A percentile compares a stretch with the other conserved stretches of the same genome.
phyloP scores from a whole-genome alignment of 106 monocot species.

The Apostasia ramifera region DNA sequence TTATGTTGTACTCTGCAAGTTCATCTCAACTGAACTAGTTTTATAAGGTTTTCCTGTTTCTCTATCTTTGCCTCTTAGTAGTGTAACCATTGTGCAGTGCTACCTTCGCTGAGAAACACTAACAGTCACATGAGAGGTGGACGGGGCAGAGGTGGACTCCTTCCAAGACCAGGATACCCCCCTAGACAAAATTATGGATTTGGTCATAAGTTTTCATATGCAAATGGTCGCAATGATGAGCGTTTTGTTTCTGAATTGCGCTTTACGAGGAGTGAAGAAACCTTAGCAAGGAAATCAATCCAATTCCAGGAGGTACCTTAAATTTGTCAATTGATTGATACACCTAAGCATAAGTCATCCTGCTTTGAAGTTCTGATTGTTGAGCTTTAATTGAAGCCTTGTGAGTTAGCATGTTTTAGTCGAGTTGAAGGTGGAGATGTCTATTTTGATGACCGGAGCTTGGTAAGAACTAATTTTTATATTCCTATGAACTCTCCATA shows the following conservation, averaged over 20 bases:
- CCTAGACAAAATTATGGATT: slow-evolving; percentile 67
- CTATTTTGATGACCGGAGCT: slow-evolving; percentile 83
- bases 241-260: slow-evolving; percentile 89
- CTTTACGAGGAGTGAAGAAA: slow-evolving; percentile 95
- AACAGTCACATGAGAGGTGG: slow-evolving; percentile 67
- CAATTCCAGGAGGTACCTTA: slow-evolving; percentile 73
- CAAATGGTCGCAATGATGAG: slow-evolving; percentile 79
- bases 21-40: too few species aligned
- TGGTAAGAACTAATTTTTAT: slow-evolving; percentile 44
- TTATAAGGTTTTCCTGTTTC: too few species aligned
- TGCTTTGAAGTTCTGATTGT: not conserved
- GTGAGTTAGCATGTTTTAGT: slow-evolving; percentile 91
- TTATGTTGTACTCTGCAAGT: too few species aligned
- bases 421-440: slow-evolving; percentile 81
- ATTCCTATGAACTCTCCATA: not conserved
- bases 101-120: slow-evolving; percentile 48
- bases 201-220: slow-evolving; percentile 62
- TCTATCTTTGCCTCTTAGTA: too few species aligned
- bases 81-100: slow-evolving; percentile 28
- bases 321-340: slow-evolving; percentile 1
- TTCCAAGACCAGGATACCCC: slow-evolving; percentile 79
- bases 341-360: not conserved
- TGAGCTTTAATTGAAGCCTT: slow-evolving; percentile 48
- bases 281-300: slow-evolving; percentile 83
- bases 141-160: slow-evolving; percentile 71